Evolutionary conservation across 306 rosid genomes (phyloP), one percentile per base, ranked within the genome.

Genomic region (Dicorynia guianensis): DNA sequence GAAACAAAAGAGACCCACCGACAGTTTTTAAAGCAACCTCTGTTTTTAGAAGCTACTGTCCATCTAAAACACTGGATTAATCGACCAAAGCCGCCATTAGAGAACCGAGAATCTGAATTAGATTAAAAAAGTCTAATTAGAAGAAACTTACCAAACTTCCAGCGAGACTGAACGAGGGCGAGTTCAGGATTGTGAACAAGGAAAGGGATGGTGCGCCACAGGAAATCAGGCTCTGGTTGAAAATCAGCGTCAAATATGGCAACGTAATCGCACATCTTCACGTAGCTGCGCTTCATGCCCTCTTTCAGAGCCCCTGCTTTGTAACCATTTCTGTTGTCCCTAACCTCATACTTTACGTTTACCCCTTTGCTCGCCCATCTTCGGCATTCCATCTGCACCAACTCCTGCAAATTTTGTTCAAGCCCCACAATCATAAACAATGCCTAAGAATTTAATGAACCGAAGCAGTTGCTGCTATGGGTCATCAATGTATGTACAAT

Each of bases 191-290:
- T 93, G 81, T 91, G 87, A 34, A 72, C 74, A 5, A 91, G 89
- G 72, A 86, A 93, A 36, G 98, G 98, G 33, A 93, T 55, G 63
- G 96, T 86, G 30, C 92, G 93, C 78, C 89, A 84, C 0, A 93
- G 84, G 42, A 85, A 93, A 76, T 91, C 91, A 3, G 97, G 78
- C 47, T 93, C 89, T 0, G 98, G 98, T 62, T 91, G 98, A 60
- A 93, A 93, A 81, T 93, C 98, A 0, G 98, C 98, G 44, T 93
- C 98, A 69, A 93, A 91, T 30, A 93, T 89, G 30, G 88, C 92
- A 0, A 93, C 96, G 53, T 79, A 89, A 57, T 93, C 98, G 62
- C 98, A 93, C 11, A 77, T 68, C 8, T 82, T 85, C 13, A 81
- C 97, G 65, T 93, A 91, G 76, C 82, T 83, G 2, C 74, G 92